Evolutionary conservation across 352 stramenopile species (phyloP).

Genomic region (Phytophthora ohioensis): DNA sequence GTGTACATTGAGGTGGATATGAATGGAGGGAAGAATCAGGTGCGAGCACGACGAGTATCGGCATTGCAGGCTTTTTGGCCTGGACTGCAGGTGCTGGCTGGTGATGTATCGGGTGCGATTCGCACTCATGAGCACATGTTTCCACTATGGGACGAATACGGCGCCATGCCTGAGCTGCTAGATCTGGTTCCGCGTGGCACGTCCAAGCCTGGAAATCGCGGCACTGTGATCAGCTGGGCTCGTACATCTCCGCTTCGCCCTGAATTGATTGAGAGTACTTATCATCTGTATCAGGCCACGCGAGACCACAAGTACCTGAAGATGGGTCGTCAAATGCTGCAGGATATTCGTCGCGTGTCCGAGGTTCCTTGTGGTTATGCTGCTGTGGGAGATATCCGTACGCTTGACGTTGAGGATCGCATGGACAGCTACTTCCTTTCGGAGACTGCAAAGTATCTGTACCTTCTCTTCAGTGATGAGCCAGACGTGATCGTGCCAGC

Average conservation of each 20-base stretch:
- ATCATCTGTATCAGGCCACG: constrained; percentile 95
- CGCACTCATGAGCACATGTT: constrained; percentile 95
- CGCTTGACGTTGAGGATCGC: constrained; percentile 92
- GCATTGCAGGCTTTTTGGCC: constrained; percentile 98
- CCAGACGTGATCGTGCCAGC: constrained; percentile 74
- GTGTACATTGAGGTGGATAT: constrained; percentile 91
- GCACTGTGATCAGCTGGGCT: constrained; percentile 78
- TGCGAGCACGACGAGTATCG: constrained; percentile 75
- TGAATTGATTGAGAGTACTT: constrained; percentile 98
- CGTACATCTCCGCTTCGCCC: constrained; percentile 94
- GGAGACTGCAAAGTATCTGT: constrained; percentile 99
- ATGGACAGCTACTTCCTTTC: constrained; percentile 99
- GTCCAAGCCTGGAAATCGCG: constrained; percentile 37
- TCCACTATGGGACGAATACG: constrained; percentile 94
- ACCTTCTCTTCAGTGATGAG: constrained; percentile 97
- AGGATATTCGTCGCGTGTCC: constrained; percentile 90
- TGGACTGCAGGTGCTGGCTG: constrained; percentile 95
- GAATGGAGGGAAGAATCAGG: constrained; percentile 64
- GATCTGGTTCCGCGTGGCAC: constrained; percentile 64
- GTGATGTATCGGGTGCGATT: constrained; percentile 92
- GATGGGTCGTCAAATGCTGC: constrained; percentile 87
- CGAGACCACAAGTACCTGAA: constrained; percentile 90
- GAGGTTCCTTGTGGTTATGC: constrained; percentile 94
- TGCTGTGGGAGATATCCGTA: constrained; percentile 91
- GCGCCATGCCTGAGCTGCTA: constrained; percentile 96